Evolutionary conservation across 1,284 basidiomycete genomes (phyloP).

Genomic region (Earliella scabrosa): DNA sequence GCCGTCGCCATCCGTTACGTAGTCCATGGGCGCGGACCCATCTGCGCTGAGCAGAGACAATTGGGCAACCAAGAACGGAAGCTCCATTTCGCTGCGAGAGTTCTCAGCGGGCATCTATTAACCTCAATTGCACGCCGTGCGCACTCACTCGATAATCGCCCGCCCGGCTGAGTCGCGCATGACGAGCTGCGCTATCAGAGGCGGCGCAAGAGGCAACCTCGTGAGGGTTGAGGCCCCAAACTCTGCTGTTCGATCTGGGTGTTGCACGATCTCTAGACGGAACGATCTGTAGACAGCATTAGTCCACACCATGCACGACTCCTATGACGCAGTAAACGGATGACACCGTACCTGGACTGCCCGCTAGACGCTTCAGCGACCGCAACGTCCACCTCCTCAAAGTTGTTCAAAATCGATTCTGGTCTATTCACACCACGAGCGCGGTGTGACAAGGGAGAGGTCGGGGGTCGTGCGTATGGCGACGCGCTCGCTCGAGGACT

Average conservation of each 20-base stretch:
- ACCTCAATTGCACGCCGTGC: neutral
- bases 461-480: neutral
- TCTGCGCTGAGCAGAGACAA: slow-evolving; percentile 71
- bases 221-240: slow-evolving; percentile 78
- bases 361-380: slow-evolving; percentile 10
- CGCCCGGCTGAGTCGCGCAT: slow-evolving; percentile 73
- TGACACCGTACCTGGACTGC: slow-evolving; percentile 12
- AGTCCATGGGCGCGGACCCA: slow-evolving; percentile 60
- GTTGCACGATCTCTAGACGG: slow-evolving; percentile 78
- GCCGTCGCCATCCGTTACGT: slow-evolving; percentile 51
- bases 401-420: neutral
- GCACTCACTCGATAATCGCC: slow-evolving; percentile 68
- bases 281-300: slow-evolving; percentile 55
- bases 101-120: slow-evolving; percentile 15
- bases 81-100: slow-evolving; percentile 67
- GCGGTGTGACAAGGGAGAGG: slow-evolving; percentile 19
- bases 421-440: slow-evolving; percentile 21
- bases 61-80: slow-evolving; percentile 84
- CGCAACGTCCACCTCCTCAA: slow-evolving; percentile 15
- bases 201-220: slow-evolving; percentile 80
- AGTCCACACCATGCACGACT: neutral
- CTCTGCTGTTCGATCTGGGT: slow-evolving; percentile 79
- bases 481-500: slow-evolving; percentile 10
- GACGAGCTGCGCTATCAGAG: slow-evolving; percentile 78
- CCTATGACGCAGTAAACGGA: neutral